Base-by-base conservation (phyloP, 306 rosid species). In the Cucurbita moschata region DNA sequence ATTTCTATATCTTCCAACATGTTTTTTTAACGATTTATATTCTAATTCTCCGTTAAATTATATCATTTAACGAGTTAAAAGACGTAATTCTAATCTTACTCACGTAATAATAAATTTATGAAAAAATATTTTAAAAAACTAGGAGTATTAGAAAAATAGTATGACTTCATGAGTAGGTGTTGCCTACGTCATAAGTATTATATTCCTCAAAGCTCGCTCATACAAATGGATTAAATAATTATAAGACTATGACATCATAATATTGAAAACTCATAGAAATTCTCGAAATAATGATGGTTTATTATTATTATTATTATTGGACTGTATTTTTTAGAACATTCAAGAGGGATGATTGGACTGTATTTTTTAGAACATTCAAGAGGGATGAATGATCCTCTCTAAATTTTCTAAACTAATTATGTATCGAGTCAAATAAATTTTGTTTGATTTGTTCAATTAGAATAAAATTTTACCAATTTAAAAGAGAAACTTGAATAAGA, bases 121-220 rank as follows among this genome's bases (percentile, higher is more conserved):
- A 30, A 30, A 19, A 19, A 19, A 19, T 19, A 19, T 19, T 12
- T 10, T 13, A 13, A 12, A 13, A 1, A 13, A 7, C 2, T 30
- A 30, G 7, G 46, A 38, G 1, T 38, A 7, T 6, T 9, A 10
- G 63, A 43, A 19, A 53, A 43, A 51, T 75, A 76, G 77, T 77
- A 74, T 62, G 51, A 39, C 13, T 77, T 35, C 57, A 38, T 62
- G 73, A 62, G 63, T 54, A 73, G 68, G 14, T 26, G 3, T 2
- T 26, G 30, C 2, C 4, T 40, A 55, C 77, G 78, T 80, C 83
- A 76, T 50, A 72, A 14, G 55, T 74, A 79, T 81, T 71, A 71
- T 19, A 30, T 37, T 21, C 59, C 3, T 7, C 4, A 70, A 6
- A 74, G 63, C 60, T 60, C 58, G 30, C 43, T 14, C 67, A 42